A percentile compares a stretch with the other conserved stretches of the same genome.
Evolutionary conservation across 306 rosid genomes (phyloP).

Genomic region (Quercus aquifolioides): DNA sequence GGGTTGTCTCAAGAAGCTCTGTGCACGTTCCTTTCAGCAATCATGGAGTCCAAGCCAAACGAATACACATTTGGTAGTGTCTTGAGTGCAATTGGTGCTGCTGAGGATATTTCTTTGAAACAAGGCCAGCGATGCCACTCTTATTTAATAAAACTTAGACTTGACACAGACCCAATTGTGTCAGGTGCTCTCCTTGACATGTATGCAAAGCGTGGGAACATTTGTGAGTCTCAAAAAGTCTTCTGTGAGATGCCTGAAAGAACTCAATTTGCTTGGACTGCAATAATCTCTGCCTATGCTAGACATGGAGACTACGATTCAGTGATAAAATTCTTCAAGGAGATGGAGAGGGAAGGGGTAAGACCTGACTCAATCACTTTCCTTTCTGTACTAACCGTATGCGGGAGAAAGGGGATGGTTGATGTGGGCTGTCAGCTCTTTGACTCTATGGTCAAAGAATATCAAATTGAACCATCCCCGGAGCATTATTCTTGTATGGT

Average conservation of each 20-base stretch:
- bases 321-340: conserved; percentile 51
- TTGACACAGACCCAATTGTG: conserved; percentile 47
- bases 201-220: conserved; percentile 87
- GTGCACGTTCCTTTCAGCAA: conserved; percentile 47
- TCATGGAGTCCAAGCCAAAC: conserved; percentile 58
- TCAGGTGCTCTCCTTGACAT: conserved; percentile 77
- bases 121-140: conserved; percentile 79
- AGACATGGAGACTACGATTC: conserved; percentile 66
- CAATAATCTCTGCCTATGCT: conserved; percentile 72
- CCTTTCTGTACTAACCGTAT: conserved; percentile 42
- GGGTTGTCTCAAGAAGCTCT: conserved; percentile 58
- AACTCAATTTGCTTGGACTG: conserved; percentile 73
- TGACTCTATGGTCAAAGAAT: conserved; percentile 51
- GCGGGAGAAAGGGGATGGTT: conserved; percentile 81
- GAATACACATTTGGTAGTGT: conserved; percentile 85
- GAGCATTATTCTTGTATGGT: conserved; percentile 80
- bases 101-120: conserved; percentile 61
- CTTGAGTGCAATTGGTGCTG: conserved; percentile 70
- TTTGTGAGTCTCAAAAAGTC: conserved; percentile 57
- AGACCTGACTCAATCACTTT: conserved; percentile 60
- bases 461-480: conserved; percentile 57
- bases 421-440: conserved; percentile 57
- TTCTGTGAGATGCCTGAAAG: conserved; percentile 51
- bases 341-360: conserved; percentile 58
- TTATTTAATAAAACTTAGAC: conserved; percentile 58